Evolutionary conservation across 2,329 filamentous ascomycete species (phyloP).

Genomic region (Septoria linicola): DNA sequence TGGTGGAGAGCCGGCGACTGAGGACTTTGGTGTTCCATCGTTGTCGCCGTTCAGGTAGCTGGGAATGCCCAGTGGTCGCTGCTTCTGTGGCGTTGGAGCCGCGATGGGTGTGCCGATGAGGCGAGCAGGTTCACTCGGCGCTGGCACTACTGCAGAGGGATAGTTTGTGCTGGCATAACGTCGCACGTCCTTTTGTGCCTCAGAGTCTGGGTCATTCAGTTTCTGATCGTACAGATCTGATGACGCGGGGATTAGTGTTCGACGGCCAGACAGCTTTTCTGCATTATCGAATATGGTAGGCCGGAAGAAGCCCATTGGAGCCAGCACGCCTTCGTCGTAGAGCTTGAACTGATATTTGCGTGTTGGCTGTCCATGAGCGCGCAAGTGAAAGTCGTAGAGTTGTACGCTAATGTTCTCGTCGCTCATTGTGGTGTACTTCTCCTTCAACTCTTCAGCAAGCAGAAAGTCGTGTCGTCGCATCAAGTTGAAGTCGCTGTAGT

Average conservation of each 20-base stretch:
- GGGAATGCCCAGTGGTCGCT: constrained; percentile 61
- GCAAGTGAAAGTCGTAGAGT: constrained; percentile 84
- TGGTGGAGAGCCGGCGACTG: constrained; percentile 81
- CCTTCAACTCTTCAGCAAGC: constrained; percentile 92
- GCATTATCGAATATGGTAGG: constrained; percentile 82
- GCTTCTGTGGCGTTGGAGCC: constrained; percentile 33
- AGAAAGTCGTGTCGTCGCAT: constrained; percentile 87
- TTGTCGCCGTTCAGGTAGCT: constrained; percentile 64
- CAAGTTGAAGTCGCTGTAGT: constrained; percentile 92
- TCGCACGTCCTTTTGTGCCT: constrained; percentile 72
- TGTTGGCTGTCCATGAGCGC: constrained; percentile 83
- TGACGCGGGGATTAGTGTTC: constrained; percentile 80
- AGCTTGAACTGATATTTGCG: constrained; percentile 94
- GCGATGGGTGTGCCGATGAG: constrained; percentile 29
- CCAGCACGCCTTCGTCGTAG: constrained; percentile 93
- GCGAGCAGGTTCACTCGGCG: constrained; percentile 48
- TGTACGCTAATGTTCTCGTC: constrained; percentile 88
- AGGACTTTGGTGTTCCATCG: constrained; percentile 77
- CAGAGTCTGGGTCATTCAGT: constrained; percentile 84
- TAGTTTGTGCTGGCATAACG: constrained; percentile 49
- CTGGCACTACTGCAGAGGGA: constrained; percentile 42
- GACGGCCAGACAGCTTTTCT: constrained; percentile 73
- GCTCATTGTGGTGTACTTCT: constrained; percentile 86
- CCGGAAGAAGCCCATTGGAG: constrained; percentile 91
- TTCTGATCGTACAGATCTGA: constrained; percentile 92